Percentiles rank a stretch among this genome's conserved stretches.
phyloP scores from a whole-genome alignment of 2,329 filamentous ascomycete species.

The Aureobasidium musti region DNA sequence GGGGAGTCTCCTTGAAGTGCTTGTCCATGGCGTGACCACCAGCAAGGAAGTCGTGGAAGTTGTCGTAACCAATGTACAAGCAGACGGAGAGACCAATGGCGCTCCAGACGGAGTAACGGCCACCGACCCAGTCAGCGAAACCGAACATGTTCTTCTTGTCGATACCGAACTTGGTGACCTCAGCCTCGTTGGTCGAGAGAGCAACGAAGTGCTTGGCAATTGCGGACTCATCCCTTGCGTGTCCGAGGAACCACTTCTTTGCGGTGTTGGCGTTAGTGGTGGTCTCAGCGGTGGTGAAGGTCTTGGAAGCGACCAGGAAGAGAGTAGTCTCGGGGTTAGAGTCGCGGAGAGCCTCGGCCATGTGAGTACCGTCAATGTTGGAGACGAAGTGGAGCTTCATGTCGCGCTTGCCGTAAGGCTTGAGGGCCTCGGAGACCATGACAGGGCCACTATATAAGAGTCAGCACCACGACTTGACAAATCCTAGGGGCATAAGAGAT shows the following conservation, averaged over 20 bases:
- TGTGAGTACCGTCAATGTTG: slow-evolving; percentile 99
- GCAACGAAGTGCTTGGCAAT: slow-evolving; percentile 99
- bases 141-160: slow-evolving; percentile 99
- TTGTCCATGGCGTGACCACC: slow-evolving; percentile 98
- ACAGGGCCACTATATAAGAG: slow-evolving; percentile 72
- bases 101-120: slow-evolving; percentile 98
- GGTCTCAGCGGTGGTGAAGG: slow-evolving; percentile 98
- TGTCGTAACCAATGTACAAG: slow-evolving; percentile 94
- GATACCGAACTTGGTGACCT: slow-evolving; percentile 98
- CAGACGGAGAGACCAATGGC: slow-evolving; percentile 94
- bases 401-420: slow-evolving; percentile 84
- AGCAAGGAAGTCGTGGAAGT: slow-evolving; percentile 94
- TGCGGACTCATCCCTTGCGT: slow-evolving; percentile 67
- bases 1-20: slow-evolving; percentile 88
- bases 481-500: neutral
- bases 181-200: slow-evolving; percentile 89
- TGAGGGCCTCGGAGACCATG: slow-evolving; percentile 98
- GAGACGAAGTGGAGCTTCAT: slow-evolving; percentile 96
- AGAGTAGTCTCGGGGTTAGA: slow-evolving; percentile 98
- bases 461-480: slow-evolving; percentile 34
- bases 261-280: slow-evolving; percentile 96
- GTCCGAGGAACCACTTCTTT: slow-evolving; percentile 94
- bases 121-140: slow-evolving; percentile 98
- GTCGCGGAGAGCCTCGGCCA: slow-evolving; percentile 83
- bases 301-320: slow-evolving; percentile 98